A percentile compares a stretch with the other conserved stretches of the same genome.
Evolutionary conservation across 2,329 filamentous ascomycete genomes (phyloP).

Genomic region (Hirsutella minnesotensis): DNA sequence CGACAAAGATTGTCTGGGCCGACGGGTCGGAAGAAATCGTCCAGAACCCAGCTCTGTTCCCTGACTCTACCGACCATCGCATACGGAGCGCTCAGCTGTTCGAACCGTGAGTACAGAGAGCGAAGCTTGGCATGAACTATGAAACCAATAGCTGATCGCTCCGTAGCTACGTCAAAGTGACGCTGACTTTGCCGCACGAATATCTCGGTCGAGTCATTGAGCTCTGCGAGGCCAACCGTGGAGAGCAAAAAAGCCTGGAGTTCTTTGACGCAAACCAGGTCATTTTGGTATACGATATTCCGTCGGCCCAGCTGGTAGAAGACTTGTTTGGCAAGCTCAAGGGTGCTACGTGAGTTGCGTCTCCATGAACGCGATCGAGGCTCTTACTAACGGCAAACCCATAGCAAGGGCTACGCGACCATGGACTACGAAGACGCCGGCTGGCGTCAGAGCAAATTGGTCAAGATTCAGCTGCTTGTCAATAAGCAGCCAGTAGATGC

Average conservation of each 20-base stretch:
- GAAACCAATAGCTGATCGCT: neutral
- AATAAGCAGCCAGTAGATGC: slow-evolving; percentile 92
- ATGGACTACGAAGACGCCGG: slow-evolving; percentile 95
- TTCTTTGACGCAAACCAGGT: slow-evolving; percentile 91
- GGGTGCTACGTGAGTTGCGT: slow-evolving; percentile 50
- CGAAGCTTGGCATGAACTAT: neutral
- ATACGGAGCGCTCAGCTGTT: slow-evolving; percentile 31
- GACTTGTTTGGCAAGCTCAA: slow-evolving; percentile 97
- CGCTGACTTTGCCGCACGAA: slow-evolving; percentile 84
- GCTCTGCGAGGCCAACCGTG: slow-evolving; percentile 81
- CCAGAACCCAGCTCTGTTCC: slow-evolving; percentile 80
- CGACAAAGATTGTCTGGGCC: slow-evolving; percentile 71
- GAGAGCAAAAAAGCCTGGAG: slow-evolving; percentile 74
- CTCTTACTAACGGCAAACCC: neutral
- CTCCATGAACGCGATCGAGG: neutral
- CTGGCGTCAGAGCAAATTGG: slow-evolving; percentile 67
- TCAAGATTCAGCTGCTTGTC: slow-evolving; percentile 85
- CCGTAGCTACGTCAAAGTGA: slow-evolving; percentile 56
- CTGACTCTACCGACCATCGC: slow-evolving; percentile 46
- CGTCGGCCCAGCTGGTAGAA: slow-evolving; percentile 81
- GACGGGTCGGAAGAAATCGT: slow-evolving; percentile 71
- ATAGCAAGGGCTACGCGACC: slow-evolving; percentile 77
- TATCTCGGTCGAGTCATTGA: slow-evolving; percentile 93
- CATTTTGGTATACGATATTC: slow-evolving; percentile 85
- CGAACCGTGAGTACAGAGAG: slow-evolving; percentile 35